A percentile compares a stretch with the other conserved stretches of the same genome.
These are phyloP conservation scores for Fermentozyma sake DNA, from an alignment of 1,139 yeast species.

Conservation along the genomic window DNA sequence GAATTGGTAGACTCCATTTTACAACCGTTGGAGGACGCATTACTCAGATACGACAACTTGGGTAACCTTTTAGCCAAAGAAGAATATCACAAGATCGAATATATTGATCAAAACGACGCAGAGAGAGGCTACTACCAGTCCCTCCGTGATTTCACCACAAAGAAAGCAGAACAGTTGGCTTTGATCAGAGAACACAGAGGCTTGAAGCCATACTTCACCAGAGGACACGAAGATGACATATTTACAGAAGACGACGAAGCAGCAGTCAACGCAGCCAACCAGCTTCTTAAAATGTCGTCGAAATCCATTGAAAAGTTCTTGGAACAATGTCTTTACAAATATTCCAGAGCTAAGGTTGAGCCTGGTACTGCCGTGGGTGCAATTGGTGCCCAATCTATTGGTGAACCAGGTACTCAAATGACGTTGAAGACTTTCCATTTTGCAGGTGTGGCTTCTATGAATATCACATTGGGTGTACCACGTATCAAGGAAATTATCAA, in stretches of 20 bases:
- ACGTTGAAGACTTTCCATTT: slow-evolving; percentile 98
- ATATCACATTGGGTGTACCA: slow-evolving; percentile 97
- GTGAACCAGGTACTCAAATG: slow-evolving; percentile 99
- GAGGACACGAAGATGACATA: slow-evolving; percentile 40
- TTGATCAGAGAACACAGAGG: slow-evolving; percentile 53
- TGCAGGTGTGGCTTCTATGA: slow-evolving; percentile 99
- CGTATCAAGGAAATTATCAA: slow-evolving; percentile 98
- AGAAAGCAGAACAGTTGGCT: slow-evolving; percentile 57
- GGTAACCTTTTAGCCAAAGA: slow-evolving; percentile 48
- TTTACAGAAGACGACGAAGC: slow-evolving; percentile 45
- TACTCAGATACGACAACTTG: slow-evolving; percentile 67
- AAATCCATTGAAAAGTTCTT: slow-evolving; percentile 63
- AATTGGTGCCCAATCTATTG: slow-evolving; percentile 97
- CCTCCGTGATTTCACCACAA: slow-evolving; percentile 54
- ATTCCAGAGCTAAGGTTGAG: slow-evolving; percentile 87
- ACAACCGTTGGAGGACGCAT: slow-evolving; percentile 53
- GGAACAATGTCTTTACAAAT: slow-evolving; percentile 74
- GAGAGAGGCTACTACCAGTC: slow-evolving; percentile 80
- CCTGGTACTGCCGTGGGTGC: slow-evolving; percentile 99
- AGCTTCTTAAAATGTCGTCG: slow-evolving; percentile 67
- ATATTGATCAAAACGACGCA: slow-evolving; percentile 78
- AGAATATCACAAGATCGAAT: slow-evolving; percentile 47
- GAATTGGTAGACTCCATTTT: slow-evolving; percentile 54
- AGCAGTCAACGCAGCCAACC: slow-evolving; percentile 54
- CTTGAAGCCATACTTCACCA: slow-evolving; percentile 27